These are phyloP conservation scores for Cyclotella distinguenda DNA, from an alignment of 108 stramenopile species.

Conservation along the genomic window DNA sequence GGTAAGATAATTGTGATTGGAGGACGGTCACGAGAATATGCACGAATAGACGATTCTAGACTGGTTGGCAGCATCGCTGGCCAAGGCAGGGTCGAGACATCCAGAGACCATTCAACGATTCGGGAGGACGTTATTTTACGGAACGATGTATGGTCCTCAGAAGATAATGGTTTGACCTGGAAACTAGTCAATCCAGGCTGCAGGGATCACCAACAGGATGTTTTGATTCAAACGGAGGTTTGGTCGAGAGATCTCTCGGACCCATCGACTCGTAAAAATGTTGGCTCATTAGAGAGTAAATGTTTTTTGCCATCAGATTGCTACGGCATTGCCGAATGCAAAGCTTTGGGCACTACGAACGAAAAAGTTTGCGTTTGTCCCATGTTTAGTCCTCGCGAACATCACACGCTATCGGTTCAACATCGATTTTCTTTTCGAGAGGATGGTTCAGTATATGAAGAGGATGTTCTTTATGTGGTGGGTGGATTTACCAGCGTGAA, in stretches of 20 bases:
- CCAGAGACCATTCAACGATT: conserved; percentile 36
- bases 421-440: conserved; percentile 41
- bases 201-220: conserved; percentile 48
- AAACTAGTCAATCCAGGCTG: conserved; percentile 72
- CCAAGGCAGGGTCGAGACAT: conserved; percentile 40
- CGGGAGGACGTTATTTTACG: conserved; percentile 60
- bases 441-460: conserved; percentile 27
- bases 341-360: conserved; percentile 25
- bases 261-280: conserved; percentile 16
- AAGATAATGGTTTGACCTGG: conserved; percentile 66
- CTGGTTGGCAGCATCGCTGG: conserved; percentile 60
- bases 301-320: conserved; percentile 50
- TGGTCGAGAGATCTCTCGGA: conserved; percentile 38
- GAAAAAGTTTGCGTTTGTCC: conserved; percentile 71
- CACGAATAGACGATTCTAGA: conserved; percentile 41
- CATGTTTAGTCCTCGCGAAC: conserved; percentile 74
- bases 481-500: conserved; percentile 65
- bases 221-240: conserved; percentile 49
- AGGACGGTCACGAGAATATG: conserved; percentile 69
- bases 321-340: conserved; percentile 59
- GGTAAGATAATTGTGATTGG: conserved; percentile 66
- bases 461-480: conserved; percentile 66
- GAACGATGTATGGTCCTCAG: conserved; percentile 78
- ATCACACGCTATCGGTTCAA: conserved; percentile 57
- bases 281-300: conserved; percentile 36